Conservation (phyloP, 306 rosid species). For the Gynostemma pentaphyllum region DNA sequence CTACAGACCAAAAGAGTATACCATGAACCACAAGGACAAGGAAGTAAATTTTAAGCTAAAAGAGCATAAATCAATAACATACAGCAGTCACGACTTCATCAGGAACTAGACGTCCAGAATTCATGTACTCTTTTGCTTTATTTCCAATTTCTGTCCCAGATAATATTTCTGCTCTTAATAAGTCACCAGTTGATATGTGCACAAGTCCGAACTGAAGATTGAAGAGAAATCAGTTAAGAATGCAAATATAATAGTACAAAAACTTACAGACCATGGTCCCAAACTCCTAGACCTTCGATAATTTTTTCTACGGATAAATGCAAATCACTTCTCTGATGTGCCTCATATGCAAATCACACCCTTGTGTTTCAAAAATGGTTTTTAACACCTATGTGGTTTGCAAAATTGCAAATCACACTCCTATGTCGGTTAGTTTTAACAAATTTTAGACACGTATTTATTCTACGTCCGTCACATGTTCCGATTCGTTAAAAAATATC, state of each 20-base stretch:
- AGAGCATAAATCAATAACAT: conserved; percentile 13
- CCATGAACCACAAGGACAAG: background rate
- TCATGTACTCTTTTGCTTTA: conserved; percentile 86
- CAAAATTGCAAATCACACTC: too few species aligned
- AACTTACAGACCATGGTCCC: background rate
- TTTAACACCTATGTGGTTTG: too few species aligned
- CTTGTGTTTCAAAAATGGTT: too few species aligned
- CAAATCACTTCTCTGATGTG: background rate
- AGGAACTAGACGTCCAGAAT: conserved; percentile 75
- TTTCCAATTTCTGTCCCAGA: conserved; percentile 85
- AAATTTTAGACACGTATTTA: too few species aligned
- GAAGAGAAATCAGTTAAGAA: conserved; percentile 16
- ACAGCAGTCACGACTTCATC: conserved; percentile 91
- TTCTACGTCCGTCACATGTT: too few species aligned
- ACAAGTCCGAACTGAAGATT: conserved; percentile 74
- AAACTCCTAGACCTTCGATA: background rate
- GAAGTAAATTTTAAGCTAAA: conserved; percentile 3
- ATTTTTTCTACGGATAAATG: background rate
- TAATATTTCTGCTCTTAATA: conserved; percentile 75
- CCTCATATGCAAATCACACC: too few species aligned
- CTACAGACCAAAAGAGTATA: conserved; percentile 24
- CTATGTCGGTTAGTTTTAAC: too few species aligned
- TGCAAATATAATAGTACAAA: background rate
- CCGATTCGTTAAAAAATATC: too few species aligned
- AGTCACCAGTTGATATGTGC: conserved; percentile 91